A percentile compares a stretch with the other conserved stretches of the same genome.
Evolutionary conservation across 2,329 filamentous ascomycete genomes (phyloP).

Genomic region (Daldinia sp.): DNA sequence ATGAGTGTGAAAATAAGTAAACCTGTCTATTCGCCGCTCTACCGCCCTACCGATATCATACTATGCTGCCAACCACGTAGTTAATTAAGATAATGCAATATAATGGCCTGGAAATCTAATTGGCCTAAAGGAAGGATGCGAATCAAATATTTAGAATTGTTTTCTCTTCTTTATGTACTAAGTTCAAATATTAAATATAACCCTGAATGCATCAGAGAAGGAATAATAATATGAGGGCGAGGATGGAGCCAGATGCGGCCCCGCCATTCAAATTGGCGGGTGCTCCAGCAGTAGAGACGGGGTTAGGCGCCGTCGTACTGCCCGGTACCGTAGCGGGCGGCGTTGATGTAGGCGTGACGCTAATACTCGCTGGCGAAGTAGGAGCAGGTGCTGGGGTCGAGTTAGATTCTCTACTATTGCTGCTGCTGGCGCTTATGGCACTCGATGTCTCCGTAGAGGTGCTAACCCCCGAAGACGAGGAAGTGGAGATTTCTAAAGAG

Average conservation of each 20-base stretch:
- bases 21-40: background rate
- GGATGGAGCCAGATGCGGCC: constrained; percentile 18
- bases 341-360: constrained; percentile 14
- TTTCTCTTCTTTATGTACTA: constrained; percentile 9
- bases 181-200: constrained; percentile 32
- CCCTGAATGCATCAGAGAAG: constrained; percentile 37
- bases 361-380: constrained; percentile 14
- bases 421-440: background rate
- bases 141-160: constrained; percentile 24
- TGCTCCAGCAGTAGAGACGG: constrained; percentile 35
- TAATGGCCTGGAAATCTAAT: constrained; percentile 11
- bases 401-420: constrained; percentile 10
- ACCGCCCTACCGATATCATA: constrained; percentile 1
- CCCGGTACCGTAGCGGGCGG: constrained; percentile 27
- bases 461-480: constrained; percentile 1
- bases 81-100: constrained; percentile 9
- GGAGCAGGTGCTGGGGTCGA: constrained; percentile 22
- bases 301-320: constrained; percentile 20
- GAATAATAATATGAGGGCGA: constrained; percentile 41
- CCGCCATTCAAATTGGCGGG: constrained; percentile 15
- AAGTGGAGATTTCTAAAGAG: background rate
- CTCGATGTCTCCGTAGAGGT: constrained; percentile 11
- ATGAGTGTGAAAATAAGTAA: constrained; percentile 16
- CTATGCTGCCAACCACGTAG: constrained; percentile 5
- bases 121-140: constrained; percentile 30